These are phyloP conservation scores for Myxozyma neotropica DNA, from an alignment of 805 yeast species.

Conservation along the genomic window DNA sequence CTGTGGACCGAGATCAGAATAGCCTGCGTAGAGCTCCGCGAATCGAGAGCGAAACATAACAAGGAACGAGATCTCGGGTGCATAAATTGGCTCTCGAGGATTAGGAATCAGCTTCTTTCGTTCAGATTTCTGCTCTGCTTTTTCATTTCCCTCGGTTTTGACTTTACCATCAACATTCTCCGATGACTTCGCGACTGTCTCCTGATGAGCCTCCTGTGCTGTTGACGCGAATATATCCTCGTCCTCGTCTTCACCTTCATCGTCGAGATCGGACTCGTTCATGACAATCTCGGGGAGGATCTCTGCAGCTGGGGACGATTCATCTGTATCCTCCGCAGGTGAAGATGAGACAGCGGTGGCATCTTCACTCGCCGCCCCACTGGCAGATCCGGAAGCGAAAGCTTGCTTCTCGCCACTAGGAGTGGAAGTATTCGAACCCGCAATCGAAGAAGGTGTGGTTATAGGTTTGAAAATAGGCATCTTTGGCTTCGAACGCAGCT, in stretches of 20 bases:
- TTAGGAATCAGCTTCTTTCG: slow-evolving; percentile 12
- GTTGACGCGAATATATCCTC: not conserved
- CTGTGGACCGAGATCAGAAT: slow-evolving; percentile 45
- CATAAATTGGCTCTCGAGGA: slow-evolving; percentile 19
- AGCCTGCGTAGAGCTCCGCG: slow-evolving; percentile 40
- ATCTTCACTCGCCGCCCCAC: not conserved
- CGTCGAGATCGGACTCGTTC: slow-evolving; percentile 5
- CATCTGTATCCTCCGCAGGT: no score
- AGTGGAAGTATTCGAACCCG: not conserved
- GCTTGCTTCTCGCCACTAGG: not conserved
- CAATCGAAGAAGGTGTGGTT: not conserved
- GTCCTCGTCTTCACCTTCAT: slow-evolving; percentile 10
- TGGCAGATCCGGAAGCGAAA: not conserved
- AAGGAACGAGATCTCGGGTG: slow-evolving; percentile 28
- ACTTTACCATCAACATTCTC: not conserved
- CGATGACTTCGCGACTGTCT: not conserved
- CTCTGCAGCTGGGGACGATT: slow-evolving; percentile 5
- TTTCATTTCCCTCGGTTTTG: not conserved
- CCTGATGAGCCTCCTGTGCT: not conserved
- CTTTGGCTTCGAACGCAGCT: not conserved
- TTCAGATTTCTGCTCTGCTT: not conserved
- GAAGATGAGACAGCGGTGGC: slow-evolving; percentile 1
- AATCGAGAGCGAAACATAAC: slow-evolving; percentile 40
- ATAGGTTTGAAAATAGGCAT: not conserved
- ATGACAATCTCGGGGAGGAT: not conserved